Evolutionary conservation across 1,284 basidiomycete species (phyloP).

Genomic region (Cerioporus squamosus): DNA sequence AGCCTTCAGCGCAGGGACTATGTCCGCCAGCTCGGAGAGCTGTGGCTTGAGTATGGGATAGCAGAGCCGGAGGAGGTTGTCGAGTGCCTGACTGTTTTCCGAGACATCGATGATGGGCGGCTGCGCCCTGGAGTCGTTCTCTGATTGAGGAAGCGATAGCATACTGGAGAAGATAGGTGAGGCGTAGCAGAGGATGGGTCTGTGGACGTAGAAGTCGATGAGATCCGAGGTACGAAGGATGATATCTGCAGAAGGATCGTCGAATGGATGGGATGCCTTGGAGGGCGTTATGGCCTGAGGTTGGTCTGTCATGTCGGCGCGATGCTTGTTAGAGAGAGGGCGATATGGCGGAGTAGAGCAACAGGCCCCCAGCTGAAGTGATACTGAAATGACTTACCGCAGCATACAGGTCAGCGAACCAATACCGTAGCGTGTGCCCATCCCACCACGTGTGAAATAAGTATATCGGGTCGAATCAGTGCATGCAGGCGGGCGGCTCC

Average conservation of each 20-base stretch:
- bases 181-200: conserved; percentile 43
- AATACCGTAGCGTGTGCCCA: no score
- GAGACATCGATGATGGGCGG: conserved; percentile 29
- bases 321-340: no score
- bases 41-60: conserved; percentile 37
- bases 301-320: no score
- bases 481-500: no score
- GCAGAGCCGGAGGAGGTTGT: conserved; percentile 41
- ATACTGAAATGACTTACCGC: no score
- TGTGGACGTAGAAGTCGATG: conserved; percentile 40
- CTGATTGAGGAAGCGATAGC: conserved; percentile 37
- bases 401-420: no score
- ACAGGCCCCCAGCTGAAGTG: no score
- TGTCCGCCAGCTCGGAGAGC: conserved; percentile 2
- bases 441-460: no score
- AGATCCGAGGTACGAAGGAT: conserved; percentile 41
- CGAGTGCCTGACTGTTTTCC: conserved; percentile 38
- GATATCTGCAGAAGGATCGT: conserved; percentile 11
- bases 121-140: conserved; percentile 31
- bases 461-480: no score
- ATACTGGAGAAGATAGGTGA: conserved; percentile 44
- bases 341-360: no score
- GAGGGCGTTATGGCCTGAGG: no score
- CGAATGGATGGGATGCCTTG: not conserved
- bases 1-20: conserved; percentile 13